phyloP scores from a whole-genome alignment of 2,329 filamentous ascomycete species.

The Colletotrichum phormii region DNA sequence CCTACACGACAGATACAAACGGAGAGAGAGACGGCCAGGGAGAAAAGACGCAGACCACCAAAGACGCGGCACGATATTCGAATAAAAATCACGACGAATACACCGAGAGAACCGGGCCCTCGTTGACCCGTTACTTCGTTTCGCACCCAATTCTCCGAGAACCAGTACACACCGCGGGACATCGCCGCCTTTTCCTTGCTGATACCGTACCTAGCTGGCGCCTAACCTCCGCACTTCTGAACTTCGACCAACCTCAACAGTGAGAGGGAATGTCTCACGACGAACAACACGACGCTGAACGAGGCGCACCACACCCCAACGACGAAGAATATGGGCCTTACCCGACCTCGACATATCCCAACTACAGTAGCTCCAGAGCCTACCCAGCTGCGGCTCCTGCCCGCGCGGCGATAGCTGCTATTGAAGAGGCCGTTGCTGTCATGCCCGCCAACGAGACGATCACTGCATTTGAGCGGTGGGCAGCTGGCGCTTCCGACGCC shows the following conservation, averaged over 20 bases:
- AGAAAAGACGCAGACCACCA: neutral
- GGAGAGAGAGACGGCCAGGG: neutral
- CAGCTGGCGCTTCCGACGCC: constrained; percentile 66
- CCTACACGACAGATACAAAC: constrained; percentile 14
- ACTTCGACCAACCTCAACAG: constrained; percentile 20
- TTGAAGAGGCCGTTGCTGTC: constrained; percentile 32
- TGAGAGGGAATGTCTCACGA: constrained; percentile 63
- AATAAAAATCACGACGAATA: neutral
- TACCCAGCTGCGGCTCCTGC: constrained; percentile 32
- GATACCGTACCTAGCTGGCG: neutral
- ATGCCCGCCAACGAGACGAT: constrained; percentile 41
- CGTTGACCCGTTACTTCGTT: constrained; percentile 32
- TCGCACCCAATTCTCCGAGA: neutral
- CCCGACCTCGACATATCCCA: constrained; percentile 40
- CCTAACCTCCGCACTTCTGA: constrained; percentile 2
- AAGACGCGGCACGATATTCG: constrained; percentile 14
- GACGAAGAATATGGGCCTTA: constrained; percentile 51
- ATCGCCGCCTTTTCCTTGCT: constrained; percentile 1
- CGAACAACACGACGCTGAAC: constrained; percentile 50
- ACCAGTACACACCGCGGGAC: neutral
- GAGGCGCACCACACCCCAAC: constrained; percentile 42
- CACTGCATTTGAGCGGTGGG: constrained; percentile 67
- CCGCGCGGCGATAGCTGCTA: constrained; percentile 22
- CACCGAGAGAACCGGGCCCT: constrained; percentile 7
- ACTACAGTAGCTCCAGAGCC: constrained; percentile 38